Base-by-base conservation (phyloP, 306 rosid species). In the Lagenaria siceraria region DNA sequence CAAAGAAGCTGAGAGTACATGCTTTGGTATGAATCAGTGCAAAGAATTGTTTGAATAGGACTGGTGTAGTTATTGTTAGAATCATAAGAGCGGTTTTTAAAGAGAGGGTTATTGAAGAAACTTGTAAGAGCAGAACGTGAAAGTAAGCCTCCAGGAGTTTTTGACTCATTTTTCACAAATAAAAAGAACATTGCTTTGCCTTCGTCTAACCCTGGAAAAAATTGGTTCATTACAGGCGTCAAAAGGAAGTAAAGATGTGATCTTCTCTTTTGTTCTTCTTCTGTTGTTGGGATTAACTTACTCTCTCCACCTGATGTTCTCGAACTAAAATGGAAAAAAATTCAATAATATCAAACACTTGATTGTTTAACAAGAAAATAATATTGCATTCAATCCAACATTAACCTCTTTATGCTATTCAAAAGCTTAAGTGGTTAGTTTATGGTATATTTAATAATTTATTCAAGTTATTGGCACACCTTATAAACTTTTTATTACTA, bases 261-360 rank as follows among this genome's bases (percentile, higher is more conserved):
- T 40, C 84, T 84, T 48, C 88, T 74, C 68, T 82, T 76, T 17
- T 82, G 78, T 83, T 87, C 90, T 22, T 89, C 89, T 70, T 87
- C 88, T 2, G 80, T 87, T 9, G 90, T 82, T 54, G 90, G 93
- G 89, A 87, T 85, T 56, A 89, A 29, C 38, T 89, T 89, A 76
- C 93, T 85, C 84, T 89, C 90, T 77, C 93, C 93, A 1, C 82
- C 87, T 1, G 93, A 89, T 36, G 93, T 89, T 68, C 93, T 90
- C 0, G 90, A 89, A 69, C 93, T 89, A 64, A 43, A 75, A 75
- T 9, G 0, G 18, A 10, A 25, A 5, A 72, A 48, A n/a, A n/a
- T n/a, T n/a, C n/a, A n/a, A n/a, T n/a, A n/a, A n/a, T n/a, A n/a
- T n/a, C n/a, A n/a, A n/a, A n/a, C n/a, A n/a, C n/a, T n/a, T n/a